Conservation (phyloP, 441 rosid genomes). For the Adansonia gregorii region DNA sequence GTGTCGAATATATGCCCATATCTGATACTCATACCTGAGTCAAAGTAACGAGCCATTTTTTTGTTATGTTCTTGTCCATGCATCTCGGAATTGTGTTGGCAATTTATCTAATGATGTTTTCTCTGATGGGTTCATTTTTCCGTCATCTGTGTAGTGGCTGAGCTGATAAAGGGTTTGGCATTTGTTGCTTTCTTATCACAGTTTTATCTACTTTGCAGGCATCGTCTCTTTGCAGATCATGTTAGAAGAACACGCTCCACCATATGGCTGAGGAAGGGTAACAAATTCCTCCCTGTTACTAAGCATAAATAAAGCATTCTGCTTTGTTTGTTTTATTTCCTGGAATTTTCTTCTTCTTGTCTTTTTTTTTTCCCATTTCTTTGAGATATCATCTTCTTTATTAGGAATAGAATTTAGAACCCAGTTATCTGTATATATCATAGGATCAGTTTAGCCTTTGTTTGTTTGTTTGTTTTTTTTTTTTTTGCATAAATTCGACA, state of each 20-base stretch:
- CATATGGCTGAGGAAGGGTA: slow-evolving; percentile 26
- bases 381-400: background rate
- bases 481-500: background rate
- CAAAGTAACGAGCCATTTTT: background rate
- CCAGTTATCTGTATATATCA: slow-evolving; percentile 12
- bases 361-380: background rate
- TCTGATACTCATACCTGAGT: too few species aligned
- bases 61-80: background rate
- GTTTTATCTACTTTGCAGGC: slow-evolving; percentile 50
- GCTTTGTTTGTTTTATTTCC: background rate
- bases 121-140: background rate
- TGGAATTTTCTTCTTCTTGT: background rate
- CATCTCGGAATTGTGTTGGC: background rate
- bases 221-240: slow-evolving; percentile 67
- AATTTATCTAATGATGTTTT: background rate
- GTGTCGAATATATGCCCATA: too few species aligned
- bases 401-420: background rate
- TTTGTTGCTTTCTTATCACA: slow-evolving; percentile 23
- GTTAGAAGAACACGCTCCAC: slow-evolving; percentile 72
- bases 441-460: slow-evolving; percentile 6
- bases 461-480: background rate
- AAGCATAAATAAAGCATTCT: slow-evolving; percentile 15
- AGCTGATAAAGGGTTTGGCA: slow-evolving; percentile 8
- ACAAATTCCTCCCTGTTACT: slow-evolving; percentile 23
- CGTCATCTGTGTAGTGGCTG: background rate